Evolutionary conservation across 352 stramenopile species (phyloP).

Genomic region (Globisporangium lucens): DNA sequence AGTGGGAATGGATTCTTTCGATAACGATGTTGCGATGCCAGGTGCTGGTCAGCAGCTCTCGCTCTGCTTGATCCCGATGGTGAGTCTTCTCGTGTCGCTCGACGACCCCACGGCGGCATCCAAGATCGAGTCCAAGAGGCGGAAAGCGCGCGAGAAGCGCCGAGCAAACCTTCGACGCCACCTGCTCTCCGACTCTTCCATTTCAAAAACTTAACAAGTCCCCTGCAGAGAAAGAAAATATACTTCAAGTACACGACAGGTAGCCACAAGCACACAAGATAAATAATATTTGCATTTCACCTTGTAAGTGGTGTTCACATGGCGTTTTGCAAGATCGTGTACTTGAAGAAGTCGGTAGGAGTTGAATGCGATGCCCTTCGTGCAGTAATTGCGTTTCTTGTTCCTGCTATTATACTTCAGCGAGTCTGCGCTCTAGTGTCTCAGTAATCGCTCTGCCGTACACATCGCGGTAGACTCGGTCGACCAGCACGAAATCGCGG

Average conservation of each 20-base stretch:
- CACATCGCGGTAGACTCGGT: slow-evolving; percentile 8
- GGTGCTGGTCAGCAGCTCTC: slow-evolving; percentile 35
- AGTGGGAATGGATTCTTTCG: no score
- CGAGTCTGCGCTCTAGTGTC: not conserved
- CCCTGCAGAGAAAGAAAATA: not conserved
- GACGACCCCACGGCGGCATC: slow-evolving; percentile 57
- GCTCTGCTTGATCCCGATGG: slow-evolving; percentile 66
- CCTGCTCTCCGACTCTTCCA: not conserved
- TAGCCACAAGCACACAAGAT: not conserved
- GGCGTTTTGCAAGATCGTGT: not conserved
- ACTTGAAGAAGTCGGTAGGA: not conserved
- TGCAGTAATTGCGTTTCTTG: not conserved
- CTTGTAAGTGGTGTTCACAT: not conserved
- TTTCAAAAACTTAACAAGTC: not conserved
- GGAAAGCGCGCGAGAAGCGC: slow-evolving; percentile 33
- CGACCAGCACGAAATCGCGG: not conserved
- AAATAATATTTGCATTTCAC: not conserved
- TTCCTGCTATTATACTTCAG: not conserved
- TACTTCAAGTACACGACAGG: not conserved
- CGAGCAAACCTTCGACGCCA: slow-evolving; percentile 4
- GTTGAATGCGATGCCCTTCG: not conserved
- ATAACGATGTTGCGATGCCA: not conserved
- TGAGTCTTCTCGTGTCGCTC: slow-evolving; percentile 58
- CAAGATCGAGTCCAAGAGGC: slow-evolving; percentile 43
- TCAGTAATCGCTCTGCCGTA: not conserved